Base-by-base conservation (phyloP, 352 stramenopile species). In the Peronospora farinosa region DNA sequence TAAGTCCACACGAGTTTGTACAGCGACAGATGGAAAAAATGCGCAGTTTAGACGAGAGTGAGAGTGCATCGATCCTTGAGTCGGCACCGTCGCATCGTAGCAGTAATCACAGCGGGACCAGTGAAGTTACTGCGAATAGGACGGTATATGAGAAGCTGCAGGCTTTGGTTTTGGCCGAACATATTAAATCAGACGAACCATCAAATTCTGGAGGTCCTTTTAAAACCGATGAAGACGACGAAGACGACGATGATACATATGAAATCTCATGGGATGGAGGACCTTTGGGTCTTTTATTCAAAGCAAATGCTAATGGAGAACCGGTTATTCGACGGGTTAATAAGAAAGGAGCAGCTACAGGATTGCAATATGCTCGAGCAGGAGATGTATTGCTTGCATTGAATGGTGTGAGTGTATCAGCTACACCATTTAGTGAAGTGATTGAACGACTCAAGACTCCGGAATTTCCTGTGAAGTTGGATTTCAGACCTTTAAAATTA, bases 311-410 rank as follows among this genome's bases (percentile, higher is more conserved):
- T 0, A 63, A 58, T 17, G 77, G 72, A 2, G 55, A 75, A 33
- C 71, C 78, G 3, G 60, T 88, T 13, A 91, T 91, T 42, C 75
- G 80, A 35, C 69, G 78, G 10, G 77, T 91, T 13, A 89, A 81
- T 59, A 86, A 86, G 59, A 79, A 83, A 36, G 73, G 78, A 32
- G 67, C 65, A 16, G 77, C 78, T 3, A 63, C 71, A 2, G 77
- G 74, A 5, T 49, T 90, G 19, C 67, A 84, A 31, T 74, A 77
- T 21, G 78, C 81, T 15, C 74, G 78, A 21, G 74, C 69, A 0
- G 78, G 83, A n/a, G 83, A 93, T 49, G 72, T 86, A n/a, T 57
- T 93, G 8, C 43, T 89, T 3, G 79, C 74, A 5, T 44, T 93
- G 0, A 88, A 93, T 40, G 72, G 74, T 17, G 50, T 67, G 5